phyloP scores from a whole-genome alignment of 169 alveolate genomes.

The Plasmodium yoelii region DNA sequence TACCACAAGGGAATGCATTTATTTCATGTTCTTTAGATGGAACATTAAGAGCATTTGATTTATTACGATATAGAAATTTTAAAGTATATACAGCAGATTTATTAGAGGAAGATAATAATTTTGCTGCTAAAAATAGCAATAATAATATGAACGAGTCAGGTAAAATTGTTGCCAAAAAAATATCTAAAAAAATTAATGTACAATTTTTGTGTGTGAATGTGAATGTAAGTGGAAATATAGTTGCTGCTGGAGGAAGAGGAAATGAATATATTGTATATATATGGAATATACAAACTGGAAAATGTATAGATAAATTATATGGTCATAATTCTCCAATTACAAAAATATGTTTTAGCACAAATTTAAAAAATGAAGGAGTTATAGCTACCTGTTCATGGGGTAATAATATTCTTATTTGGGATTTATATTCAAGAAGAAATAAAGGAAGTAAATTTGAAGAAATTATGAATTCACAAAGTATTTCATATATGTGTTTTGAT shows the following conservation, averaged over 20 bases:
- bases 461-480: conserved; percentile 90
- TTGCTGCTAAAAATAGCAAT: background rate
- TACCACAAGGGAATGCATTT: conserved; percentile 94
- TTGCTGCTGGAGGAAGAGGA: conserved; percentile 97
- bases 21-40: conserved; percentile 98
- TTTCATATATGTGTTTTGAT: conserved; percentile 90
- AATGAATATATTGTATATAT: conserved; percentile 86
- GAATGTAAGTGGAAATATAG: conserved; percentile 96
- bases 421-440: conserved; percentile 86
- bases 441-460: conserved; percentile 94
- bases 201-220: conserved; percentile 95
- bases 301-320: conserved; percentile 82
- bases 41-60: conserved; percentile 97
- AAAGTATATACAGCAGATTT: conserved; percentile 88
- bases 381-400: conserved; percentile 98
- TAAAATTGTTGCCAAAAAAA: background rate
- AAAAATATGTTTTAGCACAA: conserved; percentile 90
- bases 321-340: conserved; percentile 96
- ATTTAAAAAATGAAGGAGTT: conserved; percentile 84
- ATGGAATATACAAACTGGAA: conserved; percentile 88
- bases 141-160: conserved; percentile 28
- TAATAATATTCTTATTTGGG: conserved; percentile 92
- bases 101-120: conserved; percentile 6
- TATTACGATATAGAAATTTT: conserved; percentile 92
- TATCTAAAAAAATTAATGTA: conserved; percentile 74